phyloP scores from a whole-genome alignment of 2,329 filamentous ascomycete genomes.

The Aureobasidium sp. region DNA sequence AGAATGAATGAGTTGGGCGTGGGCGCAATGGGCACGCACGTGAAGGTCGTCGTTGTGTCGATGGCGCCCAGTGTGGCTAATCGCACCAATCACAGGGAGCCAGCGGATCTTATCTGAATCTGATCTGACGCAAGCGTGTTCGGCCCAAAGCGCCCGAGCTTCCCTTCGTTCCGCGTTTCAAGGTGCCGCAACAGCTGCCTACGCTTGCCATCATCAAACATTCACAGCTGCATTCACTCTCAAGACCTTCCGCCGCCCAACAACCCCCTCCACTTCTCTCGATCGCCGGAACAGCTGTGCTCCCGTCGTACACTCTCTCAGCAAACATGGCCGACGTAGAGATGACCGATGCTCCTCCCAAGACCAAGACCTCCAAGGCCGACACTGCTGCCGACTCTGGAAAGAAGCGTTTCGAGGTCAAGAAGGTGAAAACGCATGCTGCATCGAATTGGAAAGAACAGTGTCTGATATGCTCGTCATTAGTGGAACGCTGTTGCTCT shows the following conservation, averaged over 20 bases:
- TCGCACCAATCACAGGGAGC: neutral
- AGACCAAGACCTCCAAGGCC: constrained; percentile 46
- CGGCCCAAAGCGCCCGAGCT: neutral
- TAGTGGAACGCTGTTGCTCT: constrained; percentile 98
- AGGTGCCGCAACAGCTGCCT: constrained; percentile 2
- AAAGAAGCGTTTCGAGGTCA: constrained; percentile 97
- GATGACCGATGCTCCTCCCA: constrained; percentile 74
- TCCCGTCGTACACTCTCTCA: constrained; percentile 18
- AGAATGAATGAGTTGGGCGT: neutral
- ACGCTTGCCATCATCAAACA: neutral
- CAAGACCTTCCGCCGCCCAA: neutral
- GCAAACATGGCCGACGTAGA: constrained; percentile 82
- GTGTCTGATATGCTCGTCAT: neutral
- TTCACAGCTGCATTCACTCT: constrained; percentile 1
- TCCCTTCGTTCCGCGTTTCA: neutral
- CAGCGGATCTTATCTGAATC: neutral
- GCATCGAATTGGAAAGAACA: constrained; percentile 16
- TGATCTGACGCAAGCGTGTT: neutral
- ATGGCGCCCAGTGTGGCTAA: neutral
- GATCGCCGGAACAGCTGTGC: constrained; percentile 16
- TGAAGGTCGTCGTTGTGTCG: neutral
- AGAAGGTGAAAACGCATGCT: constrained; percentile 63
- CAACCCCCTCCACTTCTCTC: constrained; percentile 18
- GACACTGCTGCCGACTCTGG: constrained; percentile 53
- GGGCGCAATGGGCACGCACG: neutral